Evolutionary conservation across 2,329 filamentous ascomycete species (phyloP).

Genomic region (Pseudogymnoascus verrucosus): DNA sequence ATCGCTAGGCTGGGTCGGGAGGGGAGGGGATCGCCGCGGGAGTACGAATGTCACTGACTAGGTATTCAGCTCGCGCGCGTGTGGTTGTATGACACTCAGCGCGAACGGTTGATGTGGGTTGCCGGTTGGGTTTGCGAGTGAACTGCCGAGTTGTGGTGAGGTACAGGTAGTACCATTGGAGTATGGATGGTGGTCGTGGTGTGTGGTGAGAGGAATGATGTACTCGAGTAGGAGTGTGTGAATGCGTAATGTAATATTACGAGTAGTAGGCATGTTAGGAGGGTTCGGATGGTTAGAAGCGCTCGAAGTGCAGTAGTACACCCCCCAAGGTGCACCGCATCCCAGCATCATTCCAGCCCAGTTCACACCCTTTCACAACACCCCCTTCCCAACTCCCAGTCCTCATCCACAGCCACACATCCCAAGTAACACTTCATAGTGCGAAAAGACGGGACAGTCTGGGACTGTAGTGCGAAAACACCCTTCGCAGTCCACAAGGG

Average conservation of each 20-base stretch:
- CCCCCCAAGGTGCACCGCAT: background rate
- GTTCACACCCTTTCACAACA: background rate
- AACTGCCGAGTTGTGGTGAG: background rate
- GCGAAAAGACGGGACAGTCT: background rate
- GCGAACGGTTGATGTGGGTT: background rate
- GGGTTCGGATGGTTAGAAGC: background rate
- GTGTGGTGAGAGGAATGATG: background rate
- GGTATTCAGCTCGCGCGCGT: background rate
- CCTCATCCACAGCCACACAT: background rate
- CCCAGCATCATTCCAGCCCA: background rate
- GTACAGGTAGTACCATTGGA: too few species aligned
- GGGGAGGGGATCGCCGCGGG: background rate
- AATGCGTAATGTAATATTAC: background rate
- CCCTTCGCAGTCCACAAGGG: too few species aligned
- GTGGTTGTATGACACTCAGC: background rate
- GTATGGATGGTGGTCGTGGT: background rate
- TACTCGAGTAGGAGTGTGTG: background rate
- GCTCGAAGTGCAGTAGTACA: background rate
- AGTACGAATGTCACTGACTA: background rate
- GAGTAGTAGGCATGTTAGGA: background rate
- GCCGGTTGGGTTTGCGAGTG: background rate
- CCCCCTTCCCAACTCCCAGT: background rate
- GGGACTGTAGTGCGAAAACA: background rate
- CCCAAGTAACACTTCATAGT: background rate
- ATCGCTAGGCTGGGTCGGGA: too few species aligned